Evolutionary conservation across 1,284 basidiomycete genomes (phyloP).

Genomic region (Puccinia hordei): DNA sequence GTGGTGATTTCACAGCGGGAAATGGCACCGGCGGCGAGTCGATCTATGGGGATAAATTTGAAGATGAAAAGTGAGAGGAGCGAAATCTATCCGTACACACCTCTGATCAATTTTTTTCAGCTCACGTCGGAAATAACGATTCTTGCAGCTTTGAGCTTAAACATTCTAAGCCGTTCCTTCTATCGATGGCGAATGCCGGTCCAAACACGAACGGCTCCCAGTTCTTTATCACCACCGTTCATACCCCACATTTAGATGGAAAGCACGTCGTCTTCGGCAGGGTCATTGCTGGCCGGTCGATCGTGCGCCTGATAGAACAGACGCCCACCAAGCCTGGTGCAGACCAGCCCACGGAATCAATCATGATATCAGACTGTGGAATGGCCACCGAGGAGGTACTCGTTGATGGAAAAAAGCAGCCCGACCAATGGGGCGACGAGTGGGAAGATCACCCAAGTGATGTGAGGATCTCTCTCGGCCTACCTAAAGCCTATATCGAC

Average conservation of each 20-base stretch:
- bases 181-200: constrained; percentile 59
- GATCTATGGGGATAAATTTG: constrained; percentile 62
- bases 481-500: neutral
- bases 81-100: neutral
- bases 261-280: constrained; percentile 62
- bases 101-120: neutral
- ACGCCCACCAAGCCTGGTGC: constrained; percentile 61
- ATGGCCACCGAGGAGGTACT: constrained; percentile 62
- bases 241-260: constrained; percentile 73
- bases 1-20: constrained; percentile 48
- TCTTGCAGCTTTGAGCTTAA: constrained; percentile 59
- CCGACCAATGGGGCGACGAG: constrained; percentile 47
- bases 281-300: constrained; percentile 62
- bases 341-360: constrained; percentile 70
- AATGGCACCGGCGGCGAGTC: constrained; percentile 59
- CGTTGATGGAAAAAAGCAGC: neutral
- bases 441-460: constrained; percentile 51
- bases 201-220: constrained; percentile 60
- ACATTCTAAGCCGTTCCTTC: constrained; percentile 59
- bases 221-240: constrained; percentile 62
- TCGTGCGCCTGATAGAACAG: constrained; percentile 68
- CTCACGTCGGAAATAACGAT: neutral
- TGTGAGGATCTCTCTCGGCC: neutral
- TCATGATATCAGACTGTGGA: constrained; percentile 73
- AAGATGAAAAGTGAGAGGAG: constrained; percentile 59